phyloP scores from a whole-genome alignment of 345 rosid species.

The Pistacia atlantica region DNA sequence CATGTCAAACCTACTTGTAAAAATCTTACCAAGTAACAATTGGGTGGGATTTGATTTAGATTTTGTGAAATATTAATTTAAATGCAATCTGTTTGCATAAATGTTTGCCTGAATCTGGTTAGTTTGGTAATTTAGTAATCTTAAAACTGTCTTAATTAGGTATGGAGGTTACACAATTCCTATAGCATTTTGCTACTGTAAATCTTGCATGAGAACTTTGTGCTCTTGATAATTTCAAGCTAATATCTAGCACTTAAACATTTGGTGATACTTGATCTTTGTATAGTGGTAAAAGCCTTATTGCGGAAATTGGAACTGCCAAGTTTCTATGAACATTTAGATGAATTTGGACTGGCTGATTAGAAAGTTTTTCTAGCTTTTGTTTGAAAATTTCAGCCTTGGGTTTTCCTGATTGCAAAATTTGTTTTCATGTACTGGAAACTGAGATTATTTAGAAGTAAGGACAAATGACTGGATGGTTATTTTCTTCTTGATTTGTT shows the following conservation, averaged over 20 bases:
- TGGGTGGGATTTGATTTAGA: slow-evolving; percentile 1
- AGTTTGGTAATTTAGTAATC: not conserved
- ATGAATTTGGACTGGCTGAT: not conserved
- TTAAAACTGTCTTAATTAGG: not conserved
- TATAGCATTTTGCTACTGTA: not conserved
- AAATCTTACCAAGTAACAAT: not conserved
- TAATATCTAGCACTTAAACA: not conserved
- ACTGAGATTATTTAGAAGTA: not conserved
- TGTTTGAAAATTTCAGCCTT: not conserved
- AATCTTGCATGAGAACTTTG: not conserved
- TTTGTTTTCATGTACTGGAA: not conserved
- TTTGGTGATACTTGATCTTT: not conserved
- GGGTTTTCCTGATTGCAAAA: not conserved
- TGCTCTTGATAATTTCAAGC: not conserved
- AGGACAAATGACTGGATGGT: not conserved
- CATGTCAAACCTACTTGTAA: not conserved
- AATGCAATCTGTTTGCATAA: not conserved
- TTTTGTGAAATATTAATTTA: not conserved
- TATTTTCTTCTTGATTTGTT: not conserved
- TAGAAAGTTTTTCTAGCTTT: not conserved
- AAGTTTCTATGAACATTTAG: not conserved
- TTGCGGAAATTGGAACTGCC: not conserved
- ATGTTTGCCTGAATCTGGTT: not conserved
- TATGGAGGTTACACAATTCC: not conserved
- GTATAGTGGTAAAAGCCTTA: not conserved